Conservation (phyloP, 257 asterid species). For the Jasminum sambac region DNA sequence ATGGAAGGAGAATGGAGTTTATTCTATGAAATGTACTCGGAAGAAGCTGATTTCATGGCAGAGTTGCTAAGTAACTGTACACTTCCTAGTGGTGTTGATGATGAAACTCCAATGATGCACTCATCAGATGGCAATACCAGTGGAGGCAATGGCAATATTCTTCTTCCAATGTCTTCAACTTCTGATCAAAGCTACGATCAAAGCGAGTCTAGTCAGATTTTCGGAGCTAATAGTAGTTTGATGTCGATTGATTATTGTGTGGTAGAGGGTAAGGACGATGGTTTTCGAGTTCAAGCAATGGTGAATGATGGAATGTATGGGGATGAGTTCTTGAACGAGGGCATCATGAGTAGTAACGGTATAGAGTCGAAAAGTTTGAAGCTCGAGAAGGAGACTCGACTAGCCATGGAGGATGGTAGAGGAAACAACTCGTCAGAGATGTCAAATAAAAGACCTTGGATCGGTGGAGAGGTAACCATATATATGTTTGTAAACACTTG, state of each 20-base stretch:
- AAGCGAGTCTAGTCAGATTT: slow-evolving; percentile 24
- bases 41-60: slow-evolving; percentile 63
- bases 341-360: slow-evolving; percentile 36
- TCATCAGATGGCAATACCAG: slow-evolving; percentile 12
- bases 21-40: slow-evolving; percentile 39
- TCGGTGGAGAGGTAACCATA: slow-evolving; percentile 34
- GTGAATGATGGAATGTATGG: slow-evolving; percentile 30
- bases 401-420: slow-evolving; percentile 23
- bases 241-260: slow-evolving; percentile 28
- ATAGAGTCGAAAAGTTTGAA: slow-evolving; percentile 28
- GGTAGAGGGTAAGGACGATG: slow-evolving; percentile 22
- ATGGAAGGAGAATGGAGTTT: slow-evolving; percentile 50
- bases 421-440: slow-evolving; percentile 24
- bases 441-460: slow-evolving; percentile 48
- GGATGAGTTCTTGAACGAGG: slow-evolving; percentile 43
- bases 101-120: too few species aligned
- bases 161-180: slow-evolving; percentile 28
- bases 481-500: not conserved
- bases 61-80: slow-evolving; percentile 46
- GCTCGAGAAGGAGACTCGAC: not conserved
- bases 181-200: slow-evolving; percentile 29
- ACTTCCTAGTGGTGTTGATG: too few species aligned
- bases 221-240: slow-evolving; percentile 21
- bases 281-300: slow-evolving; percentile 11
- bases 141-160: slow-evolving; percentile 2